Evolutionary conservation across 306 rosid genomes (phyloP), one percentile per base, ranked within the genome.

Genomic region (Pyrus communis): DNA sequence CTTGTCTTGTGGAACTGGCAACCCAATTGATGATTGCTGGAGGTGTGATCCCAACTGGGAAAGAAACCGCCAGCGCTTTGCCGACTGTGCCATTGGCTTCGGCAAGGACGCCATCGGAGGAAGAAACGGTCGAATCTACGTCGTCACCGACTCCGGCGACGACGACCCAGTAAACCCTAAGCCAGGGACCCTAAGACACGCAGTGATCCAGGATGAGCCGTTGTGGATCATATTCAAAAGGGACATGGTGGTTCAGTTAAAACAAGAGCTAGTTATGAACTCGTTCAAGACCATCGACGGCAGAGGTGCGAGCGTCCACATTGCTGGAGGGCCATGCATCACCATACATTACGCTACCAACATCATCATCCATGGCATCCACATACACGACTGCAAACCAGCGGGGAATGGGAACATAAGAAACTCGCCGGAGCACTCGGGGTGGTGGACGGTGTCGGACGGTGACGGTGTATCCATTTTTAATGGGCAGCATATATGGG

Each of bases 1-100:
- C 49, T 77, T 90, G 19, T 88, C 97, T 0, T 93, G 98, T 9
- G 91, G 92, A 80, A 91, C 84, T 0, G 98, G 98, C 2, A 93
- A 93, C 74, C 98, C 98, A 19, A 93, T 93, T 31, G 98, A 93
- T 27, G 98, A 93, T 70, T 93, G 98, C 70, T 91, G 97, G 98
- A 70, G 98, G 14, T 93, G 98, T 38, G 81, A 91, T 31, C 80
- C 96, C 0, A 89, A 89, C 42, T 93, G 98, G 98, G 91, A 83
- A 43, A 73, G 40, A 59, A 91, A 93, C 74, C 77, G 98, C 3
- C 94, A 93, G 74, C 82, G 96, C 25, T 77, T 91, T 10, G 97
- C 98, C 0, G 98, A 93, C 43, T 93, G 98, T 22, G 97, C 93
- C 13, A 91, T 91, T 2, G 98, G 98, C 58, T 93, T 93, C 11